A percentile compares a stretch with the other conserved stretches of the same genome.
phyloP scores from a whole-genome alignment of 768 basidiomycete genomes.

The Candolleomyces aberdarensis region DNA sequence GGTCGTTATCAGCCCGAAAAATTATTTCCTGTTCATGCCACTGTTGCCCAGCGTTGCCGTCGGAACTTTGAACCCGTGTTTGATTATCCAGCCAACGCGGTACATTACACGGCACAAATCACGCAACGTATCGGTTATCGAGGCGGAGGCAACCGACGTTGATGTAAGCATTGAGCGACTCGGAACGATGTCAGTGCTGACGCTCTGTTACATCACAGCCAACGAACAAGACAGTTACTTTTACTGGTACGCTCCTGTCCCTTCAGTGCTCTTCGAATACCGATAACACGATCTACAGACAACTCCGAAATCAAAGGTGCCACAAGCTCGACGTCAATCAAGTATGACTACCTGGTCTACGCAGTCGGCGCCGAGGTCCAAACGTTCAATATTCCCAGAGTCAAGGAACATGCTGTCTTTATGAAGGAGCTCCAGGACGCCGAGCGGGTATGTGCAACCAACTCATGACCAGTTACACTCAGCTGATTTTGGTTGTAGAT shows the following conservation, averaged over 20 bases:
- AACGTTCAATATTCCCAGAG: constrained; percentile 95
- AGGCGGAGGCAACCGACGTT: constrained; percentile 83
- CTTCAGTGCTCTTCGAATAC: no score
- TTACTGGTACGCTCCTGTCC: constrained; percentile 55
- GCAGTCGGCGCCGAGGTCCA: constrained; percentile 95
- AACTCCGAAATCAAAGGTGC: constrained; percentile 79
- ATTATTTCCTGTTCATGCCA: no score
- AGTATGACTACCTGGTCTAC: no score
- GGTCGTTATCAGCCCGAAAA: no score
- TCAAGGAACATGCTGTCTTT: constrained; percentile 91
- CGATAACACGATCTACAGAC: no score
- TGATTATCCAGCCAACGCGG: constrained; percentile 88
- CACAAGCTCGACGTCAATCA: no score
- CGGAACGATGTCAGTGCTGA: constrained; percentile 9
- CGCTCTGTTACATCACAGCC: constrained; percentile 51
- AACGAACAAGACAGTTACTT: constrained; percentile 86
- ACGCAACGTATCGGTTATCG: constrained; percentile 83
- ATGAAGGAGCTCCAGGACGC: constrained; percentile 98
- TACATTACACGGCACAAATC: constrained; percentile 92
- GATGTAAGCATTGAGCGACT: constrained; percentile 50
- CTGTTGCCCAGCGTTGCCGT: no score
- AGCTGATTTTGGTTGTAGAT: constrained; percentile 39
- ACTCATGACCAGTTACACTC: background rate
- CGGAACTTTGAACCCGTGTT: constrained; percentile 81
- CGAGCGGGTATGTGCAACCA: constrained; percentile 55